phyloP scores from a whole-genome alignment of 768 basidiomycete genomes.

The Sporobolomyces phaffii region DNA sequence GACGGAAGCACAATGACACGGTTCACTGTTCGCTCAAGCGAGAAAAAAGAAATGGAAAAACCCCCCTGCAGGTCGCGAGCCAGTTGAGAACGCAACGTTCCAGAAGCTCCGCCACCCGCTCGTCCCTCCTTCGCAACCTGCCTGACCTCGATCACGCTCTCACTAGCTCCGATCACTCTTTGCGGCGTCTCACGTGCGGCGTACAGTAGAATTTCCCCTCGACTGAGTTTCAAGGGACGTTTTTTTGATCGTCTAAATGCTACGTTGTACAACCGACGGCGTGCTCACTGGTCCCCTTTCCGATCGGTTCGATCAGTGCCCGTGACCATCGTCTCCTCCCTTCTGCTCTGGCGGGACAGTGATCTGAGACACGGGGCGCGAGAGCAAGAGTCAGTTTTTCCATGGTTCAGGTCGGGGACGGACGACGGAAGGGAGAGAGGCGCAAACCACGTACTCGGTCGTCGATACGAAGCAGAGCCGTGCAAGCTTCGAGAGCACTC shows the following conservation, averaged over 20 bases:
- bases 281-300: too few relatives aligned
- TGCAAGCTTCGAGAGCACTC: slow-evolving; percentile 92
- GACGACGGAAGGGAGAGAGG: not conserved
- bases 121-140: not conserved
- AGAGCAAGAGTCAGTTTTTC: not conserved
- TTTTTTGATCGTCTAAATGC: not conserved
- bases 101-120: not conserved
- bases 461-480: slow-evolving; percentile 87
- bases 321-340: slow-evolving; percentile 35
- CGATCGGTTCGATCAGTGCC: slow-evolving; percentile 24
- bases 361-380: too few relatives aligned
- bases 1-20: not conserved
- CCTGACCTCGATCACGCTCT: slow-evolving; percentile 1
- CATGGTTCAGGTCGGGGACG: not conserved
- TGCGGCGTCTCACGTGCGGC: too few relatives aligned
- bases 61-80: not conserved
- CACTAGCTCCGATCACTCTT: slow-evolving; percentile 4
- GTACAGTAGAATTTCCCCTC: too few relatives aligned
- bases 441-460: slow-evolving; percentile 18
- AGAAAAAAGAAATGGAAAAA: not conserved
- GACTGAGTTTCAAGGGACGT: not conserved
- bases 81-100: not conserved
- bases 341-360: slow-evolving; percentile 38
- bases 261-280: not conserved
- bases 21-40: not conserved